Evolutionary conservation across 495 filamentous ascomycete species (phyloP).

Genomic region (Xylaria sp.): DNA sequence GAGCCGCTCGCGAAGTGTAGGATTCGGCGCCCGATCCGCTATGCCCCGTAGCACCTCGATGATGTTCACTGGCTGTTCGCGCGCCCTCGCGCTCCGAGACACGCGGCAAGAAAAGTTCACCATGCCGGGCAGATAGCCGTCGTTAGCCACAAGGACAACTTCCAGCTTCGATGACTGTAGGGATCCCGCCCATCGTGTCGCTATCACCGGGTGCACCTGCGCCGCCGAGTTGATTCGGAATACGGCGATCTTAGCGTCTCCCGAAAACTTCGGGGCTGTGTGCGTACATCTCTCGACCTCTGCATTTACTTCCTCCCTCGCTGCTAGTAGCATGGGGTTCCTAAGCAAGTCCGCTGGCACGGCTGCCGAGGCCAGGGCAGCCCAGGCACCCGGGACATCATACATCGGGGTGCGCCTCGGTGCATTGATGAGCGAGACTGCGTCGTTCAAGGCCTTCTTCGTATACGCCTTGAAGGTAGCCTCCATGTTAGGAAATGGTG

Average conservation of each 20-base stretch:
- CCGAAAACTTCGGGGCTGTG: conserved; percentile 62
- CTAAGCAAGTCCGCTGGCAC: conserved; percentile 54
- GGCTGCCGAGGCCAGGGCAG: conserved; percentile 47
- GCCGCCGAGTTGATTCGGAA: conserved; percentile 59
- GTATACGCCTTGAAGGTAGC: conserved; percentile 61
- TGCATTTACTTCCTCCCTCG: conserved; percentile 57
- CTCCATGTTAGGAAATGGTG: conserved; percentile 65
- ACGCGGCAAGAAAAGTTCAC: conserved; percentile 68
- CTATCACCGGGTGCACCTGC: conserved; percentile 66
- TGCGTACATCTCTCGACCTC: conserved; percentile 63
- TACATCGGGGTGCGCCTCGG: conserved; percentile 61
- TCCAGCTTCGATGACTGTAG: conserved; percentile 59
- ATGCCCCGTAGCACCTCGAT: conserved; percentile 57
- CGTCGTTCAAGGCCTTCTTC: conserved; percentile 62
- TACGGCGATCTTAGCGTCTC: conserved; percentile 63
- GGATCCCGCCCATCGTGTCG: conserved; percentile 63
- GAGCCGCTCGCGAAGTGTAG: conserved; percentile 53
- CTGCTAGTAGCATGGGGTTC: conserved; percentile 50
- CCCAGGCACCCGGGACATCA: conserved; percentile 63
- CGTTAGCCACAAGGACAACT: conserved; percentile 64
- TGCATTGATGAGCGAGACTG: conserved; percentile 64
- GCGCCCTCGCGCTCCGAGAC: conserved; percentile 50
- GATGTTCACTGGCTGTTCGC: conserved; percentile 60
- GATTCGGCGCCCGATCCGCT: conserved; percentile 47
- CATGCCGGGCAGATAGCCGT: conserved; percentile 60